Evolutionary conservation across 306 rosid species (phyloP), one percentile per base, ranked within the genome.

Genomic region (Malus orientalis): DNA sequence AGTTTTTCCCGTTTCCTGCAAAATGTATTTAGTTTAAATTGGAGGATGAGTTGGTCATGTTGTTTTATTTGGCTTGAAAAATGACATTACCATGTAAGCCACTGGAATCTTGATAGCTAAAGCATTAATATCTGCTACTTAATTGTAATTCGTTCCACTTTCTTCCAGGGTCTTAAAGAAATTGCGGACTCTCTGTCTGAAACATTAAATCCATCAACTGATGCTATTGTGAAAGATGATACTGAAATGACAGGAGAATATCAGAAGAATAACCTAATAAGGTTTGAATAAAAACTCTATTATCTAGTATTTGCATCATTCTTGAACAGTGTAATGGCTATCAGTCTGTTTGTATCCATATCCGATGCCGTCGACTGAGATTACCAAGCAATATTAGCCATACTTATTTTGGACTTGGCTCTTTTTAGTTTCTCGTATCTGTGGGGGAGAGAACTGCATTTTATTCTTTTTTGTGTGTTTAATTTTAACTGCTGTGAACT

Each of bases 111-210:
- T 49, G 60, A 10, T 20, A 55, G 3, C 5, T 53, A 61, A 51
- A 69, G 63, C 19, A 67, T 18, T 33, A 23, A 67, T 55, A 45
- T 44, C 47, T 49, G 32, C 40, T 47, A 61, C 67, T 49, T 70
- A n/a, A 44, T 69, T 75, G 71, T 76, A 67, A 61, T 54, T 33
- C n/a, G 18, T 66, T 42, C 73, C 80, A 54, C 44, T 71, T 27
- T 42, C 70, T 60, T 85, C 75, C 89, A 96, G 99, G 98, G 97
- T 83, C 91, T 96, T n/a, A 91, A 87, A 80, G 93, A 82, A 66
- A 75, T 91, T 69, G 78, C 83, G 1, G 93, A 87, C 58, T 62
- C 80, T 23, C 25, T 89, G 44, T 19, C 76, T 40, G 84, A 23
- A 73, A 79, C 60, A 23, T 36, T 81, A 55, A 76, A 70, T 57